Conservation (phyloP, 371 early-diverging fungal species). For the Chytridiales sp. region DNA sequence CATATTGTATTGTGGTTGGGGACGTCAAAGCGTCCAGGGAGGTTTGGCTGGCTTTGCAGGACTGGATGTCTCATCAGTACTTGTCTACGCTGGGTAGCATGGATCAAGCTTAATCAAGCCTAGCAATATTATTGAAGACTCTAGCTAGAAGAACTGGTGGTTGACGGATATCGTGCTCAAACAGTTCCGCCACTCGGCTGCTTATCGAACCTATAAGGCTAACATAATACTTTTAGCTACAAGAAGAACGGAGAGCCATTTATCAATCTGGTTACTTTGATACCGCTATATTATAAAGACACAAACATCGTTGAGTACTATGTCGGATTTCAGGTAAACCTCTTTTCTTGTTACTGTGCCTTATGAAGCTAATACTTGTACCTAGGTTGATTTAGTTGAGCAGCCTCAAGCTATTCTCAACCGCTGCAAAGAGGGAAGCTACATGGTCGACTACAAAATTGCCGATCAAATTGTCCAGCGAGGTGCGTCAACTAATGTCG, state of each 20-base stretch:
- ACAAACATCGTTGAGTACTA: slow-evolving; percentile 56
- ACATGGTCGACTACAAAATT: slow-evolving; percentile 37
- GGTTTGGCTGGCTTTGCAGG: too few relatives aligned
- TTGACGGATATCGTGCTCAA: too few relatives aligned
- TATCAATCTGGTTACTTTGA: slow-evolving; percentile 63
- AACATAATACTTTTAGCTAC: slow-evolving; percentile 36
- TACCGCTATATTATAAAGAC: slow-evolving; percentile 54
- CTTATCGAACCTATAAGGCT: too few relatives aligned
- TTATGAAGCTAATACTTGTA: background rate
- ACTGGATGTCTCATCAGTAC: too few relatives aligned
- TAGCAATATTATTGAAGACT: too few relatives aligned
- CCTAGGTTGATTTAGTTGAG: slow-evolving; percentile 60
- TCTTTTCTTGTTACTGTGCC: background rate
- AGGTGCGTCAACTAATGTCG: background rate
- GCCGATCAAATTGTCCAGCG: slow-evolving; percentile 18
- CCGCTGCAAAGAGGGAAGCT: slow-evolving; percentile 52
- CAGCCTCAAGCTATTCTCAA: slow-evolving; percentile 68
- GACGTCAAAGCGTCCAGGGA: too few relatives aligned
- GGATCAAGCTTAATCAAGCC: too few relatives aligned
- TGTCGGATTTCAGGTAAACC: slow-evolving; percentile 60
- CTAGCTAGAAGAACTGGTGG: too few relatives aligned
- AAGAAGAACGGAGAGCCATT: slow-evolving; percentile 67
- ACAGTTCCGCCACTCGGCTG: too few relatives aligned
- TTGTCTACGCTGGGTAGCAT: too few relatives aligned
- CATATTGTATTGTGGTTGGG: too few relatives aligned